phyloP scores from a whole-genome alignment of 139 green algal species.

The Chlamydomonas incerta region DNA sequence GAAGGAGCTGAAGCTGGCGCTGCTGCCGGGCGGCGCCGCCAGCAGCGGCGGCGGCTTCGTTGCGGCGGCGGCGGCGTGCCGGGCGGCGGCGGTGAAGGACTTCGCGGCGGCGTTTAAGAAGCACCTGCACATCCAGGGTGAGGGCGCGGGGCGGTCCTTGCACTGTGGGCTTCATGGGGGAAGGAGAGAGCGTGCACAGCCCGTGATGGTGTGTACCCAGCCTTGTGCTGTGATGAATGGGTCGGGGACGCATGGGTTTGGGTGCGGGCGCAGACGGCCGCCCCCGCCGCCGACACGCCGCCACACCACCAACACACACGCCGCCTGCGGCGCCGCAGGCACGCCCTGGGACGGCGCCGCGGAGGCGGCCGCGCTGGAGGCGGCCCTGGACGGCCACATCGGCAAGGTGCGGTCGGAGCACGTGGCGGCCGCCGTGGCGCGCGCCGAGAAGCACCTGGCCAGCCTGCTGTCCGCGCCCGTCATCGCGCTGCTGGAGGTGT shows the following conservation, averaged over 20 bases:
- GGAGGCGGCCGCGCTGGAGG: slow-evolving; percentile 3
- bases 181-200: too few relatives aligned
- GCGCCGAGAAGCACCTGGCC: slow-evolving; percentile 24
- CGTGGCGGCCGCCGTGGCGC: neutral
- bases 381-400: slow-evolving; percentile 33
- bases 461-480: slow-evolving; percentile 28
- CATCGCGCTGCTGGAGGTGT: slow-evolving; percentile 52
- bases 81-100: neutral
- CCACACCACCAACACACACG: too few relatives aligned
- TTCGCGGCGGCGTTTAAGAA: neutral
- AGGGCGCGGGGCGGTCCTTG: neutral
- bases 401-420: slow-evolving; percentile 3
- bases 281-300: too few relatives aligned
- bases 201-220: too few relatives aligned
- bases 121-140: slow-evolving; percentile 33
- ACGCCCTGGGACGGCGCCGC: slow-evolving; percentile 46
- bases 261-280: too few relatives aligned
- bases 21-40: neutral
- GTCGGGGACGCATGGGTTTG: too few relatives aligned
- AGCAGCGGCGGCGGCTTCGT: neutral
- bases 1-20: slow-evolving; percentile 36
- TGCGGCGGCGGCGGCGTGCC: slow-evolving; percentile 11
- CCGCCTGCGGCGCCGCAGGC: too few relatives aligned
- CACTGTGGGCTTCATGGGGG: too few relatives aligned
- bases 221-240: too few relatives aligned